Evolutionary conservation across 2,329 filamentous ascomycete species (phyloP), one percentile per base, ranked within the genome.

Genomic region (Aspergillus tamarii): DNA sequence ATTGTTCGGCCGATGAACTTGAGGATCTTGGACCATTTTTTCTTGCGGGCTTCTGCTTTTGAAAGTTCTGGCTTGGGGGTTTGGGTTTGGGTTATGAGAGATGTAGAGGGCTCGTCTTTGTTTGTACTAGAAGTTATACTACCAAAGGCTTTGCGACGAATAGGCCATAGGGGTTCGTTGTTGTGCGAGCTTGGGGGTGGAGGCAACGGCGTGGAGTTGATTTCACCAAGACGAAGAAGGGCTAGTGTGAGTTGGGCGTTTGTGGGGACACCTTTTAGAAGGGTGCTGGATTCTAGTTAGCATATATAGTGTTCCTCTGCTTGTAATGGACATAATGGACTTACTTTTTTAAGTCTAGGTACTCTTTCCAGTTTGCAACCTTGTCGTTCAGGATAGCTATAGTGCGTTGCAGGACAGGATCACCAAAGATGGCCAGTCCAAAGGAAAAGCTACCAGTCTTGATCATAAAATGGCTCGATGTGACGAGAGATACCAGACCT

Each of bases 221-320:
- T 87, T 77, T 96, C 93, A 48, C 92, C 92, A 34, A 94, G 88
- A 10, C 93, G 90, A 10, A 96, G 87, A 1, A 96, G 84, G 0
- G 93, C 95, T 36, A 96, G 82, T 0, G 92, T 89, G 21, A 96
- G 86, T 73, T 96, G 93, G 2, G 92, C 92, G 72, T 96, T 95
- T 1, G 92, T 96, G 0, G 93, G 93, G 0, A 95, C 89, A 2
- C 92, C 91, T 73, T 90, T 91, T 59, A 96, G 85, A 1, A 95
- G 76, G 0, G 90, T 93, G 64, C 81, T 83, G 32, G 3, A 7
- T 3, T 10, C 19, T 26, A 19, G 26, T 52, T 30, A 52, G 48
- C 26, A 30, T 10, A 21, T 30, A n/a, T 30, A 21, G 10, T 32
- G 14, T 48, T 26, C 23, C 23, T 14, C 19, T 11, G 41, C 11